Evolutionary conservation across 768 basidiomycete species (phyloP), one percentile per base, ranked within the genome.

Genomic region (Strobilomyces echinocephalus): DNA sequence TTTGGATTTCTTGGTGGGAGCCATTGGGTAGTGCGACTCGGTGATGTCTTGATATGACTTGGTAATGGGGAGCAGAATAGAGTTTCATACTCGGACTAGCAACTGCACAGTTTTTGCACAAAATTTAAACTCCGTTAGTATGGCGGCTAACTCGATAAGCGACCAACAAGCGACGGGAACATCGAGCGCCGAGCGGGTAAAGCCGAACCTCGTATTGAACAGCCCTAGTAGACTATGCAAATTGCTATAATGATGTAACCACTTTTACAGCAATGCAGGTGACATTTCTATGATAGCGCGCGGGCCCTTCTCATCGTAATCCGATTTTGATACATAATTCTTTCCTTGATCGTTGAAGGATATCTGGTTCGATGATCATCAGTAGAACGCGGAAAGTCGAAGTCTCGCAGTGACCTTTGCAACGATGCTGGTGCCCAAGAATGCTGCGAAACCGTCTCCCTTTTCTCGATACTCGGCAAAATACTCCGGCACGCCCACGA

Each of bases 1-100:
- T 78, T 97, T 97, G 68, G 90, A 88, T 78, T 95, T 97, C 77
- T 94, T 95, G 63, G 88, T 85, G 62, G 92, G 90, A 67, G 94
- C 92, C 93, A 97, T 95, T 76, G 76, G n/a, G 51, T 53, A 40
- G n/a, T 64, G 34, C 15, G 54, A 52, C 35, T 58, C 60, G 33
- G 58, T 61, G 54, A 57, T 40, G 54, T 54, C 47, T 57, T 61
- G 57, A 54, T 46, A 35, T 45, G 48, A 46, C 54, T 54, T 35
- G 53, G 21, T 36, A 21, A 8, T 57, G 55, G 21, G 11, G 31
- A 49, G 16, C 49, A 57, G 49, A 52, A 39, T 39, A 42, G 41
- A 52, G 55, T 67, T 67, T 41, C 12, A n/a, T 44, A 46, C 53
- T 55, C 58, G 53, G 58, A 45, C n/a, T 20, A 60, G 49, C 10